These are phyloP conservation scores for Barbarea vulgaris DNA, from an alignment of 345 rosid species.

Conservation along the genomic window DNA sequence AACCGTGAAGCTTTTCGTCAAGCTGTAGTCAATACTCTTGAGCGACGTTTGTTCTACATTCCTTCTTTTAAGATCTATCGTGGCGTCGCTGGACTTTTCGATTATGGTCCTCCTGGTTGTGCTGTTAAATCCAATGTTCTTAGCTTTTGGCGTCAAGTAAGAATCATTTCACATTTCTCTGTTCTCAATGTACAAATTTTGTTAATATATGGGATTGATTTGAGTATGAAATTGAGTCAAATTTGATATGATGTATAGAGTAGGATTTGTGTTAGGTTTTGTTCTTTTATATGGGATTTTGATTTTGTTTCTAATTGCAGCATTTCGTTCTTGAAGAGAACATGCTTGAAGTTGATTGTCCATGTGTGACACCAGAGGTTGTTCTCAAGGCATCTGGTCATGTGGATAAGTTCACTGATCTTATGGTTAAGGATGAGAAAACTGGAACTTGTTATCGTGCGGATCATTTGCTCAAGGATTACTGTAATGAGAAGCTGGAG, in stretches of 20 bases:
- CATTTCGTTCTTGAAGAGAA: slow-evolving; percentile 93
- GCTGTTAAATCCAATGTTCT: slow-evolving; percentile 85
- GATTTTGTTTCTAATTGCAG: slow-evolving; percentile 42
- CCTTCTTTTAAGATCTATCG: slow-evolving; percentile 90
- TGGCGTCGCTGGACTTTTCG: slow-evolving; percentile 93
- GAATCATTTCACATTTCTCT: not conserved
- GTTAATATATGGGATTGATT: not conserved
- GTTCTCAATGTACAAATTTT: not conserved
- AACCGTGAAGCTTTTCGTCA: slow-evolving; percentile 83
- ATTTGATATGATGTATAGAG: not conserved
- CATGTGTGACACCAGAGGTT: slow-evolving; percentile 94
- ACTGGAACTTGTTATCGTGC: slow-evolving; percentile 88
- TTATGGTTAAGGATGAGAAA: slow-evolving; percentile 92
- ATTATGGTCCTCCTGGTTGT: slow-evolving; percentile 94
- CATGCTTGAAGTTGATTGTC: slow-evolving; percentile 94
- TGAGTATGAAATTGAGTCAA: not conserved
- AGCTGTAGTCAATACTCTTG: slow-evolving; percentile 72
- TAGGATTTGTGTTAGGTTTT: not conserved
- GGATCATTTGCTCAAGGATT: slow-evolving; percentile 90
- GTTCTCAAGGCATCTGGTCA: slow-evolving; percentile 97
- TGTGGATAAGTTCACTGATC: slow-evolving; percentile 96
- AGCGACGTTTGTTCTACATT: slow-evolving; percentile 74
- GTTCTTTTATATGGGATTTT: not conserved
- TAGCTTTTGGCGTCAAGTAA: slow-evolving; percentile 93
- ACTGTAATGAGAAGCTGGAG: slow-evolving; percentile 79